Evolutionary conservation across 2,329 filamentous ascomycete species (phyloP).

Genomic region (Penicillium crustosum): DNA sequence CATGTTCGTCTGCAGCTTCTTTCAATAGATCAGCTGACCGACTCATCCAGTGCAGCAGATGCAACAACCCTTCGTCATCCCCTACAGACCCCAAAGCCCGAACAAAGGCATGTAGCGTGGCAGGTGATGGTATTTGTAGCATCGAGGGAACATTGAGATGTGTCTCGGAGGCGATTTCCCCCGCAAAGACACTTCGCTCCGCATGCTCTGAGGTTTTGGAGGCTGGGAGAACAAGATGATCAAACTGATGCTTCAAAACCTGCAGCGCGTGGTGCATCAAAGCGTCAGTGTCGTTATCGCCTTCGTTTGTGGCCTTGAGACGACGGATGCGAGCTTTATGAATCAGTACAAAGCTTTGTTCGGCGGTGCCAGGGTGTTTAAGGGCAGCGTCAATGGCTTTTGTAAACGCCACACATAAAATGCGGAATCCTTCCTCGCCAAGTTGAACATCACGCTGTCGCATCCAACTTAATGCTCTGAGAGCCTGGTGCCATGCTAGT

Average conservation of each 20-base stretch:
- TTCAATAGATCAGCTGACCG: slow-evolving; percentile 34
- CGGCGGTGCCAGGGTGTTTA: slow-evolving; percentile 28
- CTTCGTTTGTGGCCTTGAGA: not conserved
- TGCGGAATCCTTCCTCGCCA: slow-evolving; percentile 35
- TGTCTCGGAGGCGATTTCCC: slow-evolving; percentile 10
- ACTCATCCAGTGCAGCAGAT: slow-evolving; percentile 46
- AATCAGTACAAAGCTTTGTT: slow-evolving; percentile 29
- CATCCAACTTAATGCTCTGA: slow-evolving; percentile 38
- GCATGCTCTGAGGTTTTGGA: slow-evolving; percentile 24
- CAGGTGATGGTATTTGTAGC: slow-evolving; percentile 39
- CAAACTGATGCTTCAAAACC: slow-evolving; percentile 38
- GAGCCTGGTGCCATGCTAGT: slow-evolving; percentile 40
- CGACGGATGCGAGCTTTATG: slow-evolving; percentile 15
- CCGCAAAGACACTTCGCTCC: slow-evolving; percentile 19
- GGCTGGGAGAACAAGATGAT: slow-evolving; percentile 35
- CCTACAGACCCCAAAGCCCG: slow-evolving; percentile 42
- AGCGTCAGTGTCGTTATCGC: slow-evolving; percentile 25
- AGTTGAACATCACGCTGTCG: slow-evolving; percentile 30
- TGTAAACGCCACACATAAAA: slow-evolving; percentile 39
- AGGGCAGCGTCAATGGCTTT: slow-evolving; percentile 36
- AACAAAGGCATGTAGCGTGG: slow-evolving; percentile 44
- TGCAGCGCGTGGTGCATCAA: slow-evolving; percentile 34
- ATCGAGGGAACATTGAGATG: slow-evolving; percentile 31
- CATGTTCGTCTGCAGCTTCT: slow-evolving; percentile 34
- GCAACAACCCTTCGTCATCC: slow-evolving; percentile 43